Conservation (phyloP, 176 grass and related monocot genomes). For the Urochloa ruziziensis region DNA sequence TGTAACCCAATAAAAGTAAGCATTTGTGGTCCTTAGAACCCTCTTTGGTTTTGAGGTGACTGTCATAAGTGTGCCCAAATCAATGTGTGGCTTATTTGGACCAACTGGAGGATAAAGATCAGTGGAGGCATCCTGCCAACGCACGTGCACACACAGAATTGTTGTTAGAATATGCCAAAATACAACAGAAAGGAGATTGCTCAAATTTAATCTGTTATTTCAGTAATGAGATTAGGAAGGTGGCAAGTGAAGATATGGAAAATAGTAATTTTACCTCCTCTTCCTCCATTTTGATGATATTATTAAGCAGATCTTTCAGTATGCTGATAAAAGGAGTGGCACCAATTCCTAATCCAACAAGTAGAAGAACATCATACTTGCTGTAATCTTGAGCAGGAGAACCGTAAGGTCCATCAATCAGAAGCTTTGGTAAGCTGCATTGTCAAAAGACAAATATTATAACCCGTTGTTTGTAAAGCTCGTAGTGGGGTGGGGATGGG, state of each 20-base stretch:
- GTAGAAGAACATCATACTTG: constrained; percentile 96
- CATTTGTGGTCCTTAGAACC: constrained; percentile 84
- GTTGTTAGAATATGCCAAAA: constrained; percentile 6
- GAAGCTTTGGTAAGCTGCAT: constrained; percentile 93
- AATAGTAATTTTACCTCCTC: constrained; percentile 59
- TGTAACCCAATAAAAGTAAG: constrained; percentile 99
- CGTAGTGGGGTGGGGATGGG: neutral
- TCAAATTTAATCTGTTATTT: constrained; percentile 11
- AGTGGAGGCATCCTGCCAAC: constrained; percentile 62
- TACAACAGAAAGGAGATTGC: neutral
- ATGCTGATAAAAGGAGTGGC: constrained; percentile 99
- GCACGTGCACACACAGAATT: neutral
- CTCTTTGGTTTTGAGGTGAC: constrained; percentile 64
- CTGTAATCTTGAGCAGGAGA: constrained; percentile 93
- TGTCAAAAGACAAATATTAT: constrained; percentile 1
- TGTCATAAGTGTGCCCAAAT: constrained; percentile 79
- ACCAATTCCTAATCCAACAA: constrained; percentile 97
- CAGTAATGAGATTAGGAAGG: constrained; percentile 14
- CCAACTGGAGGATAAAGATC: constrained; percentile 76
- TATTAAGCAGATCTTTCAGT: constrained; percentile 97
- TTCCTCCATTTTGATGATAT: constrained; percentile 90
- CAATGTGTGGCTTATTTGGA: constrained; percentile 68
- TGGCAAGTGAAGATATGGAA: neutral
- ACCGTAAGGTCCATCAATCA: constrained; percentile 96
- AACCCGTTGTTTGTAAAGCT: constrained; percentile 1